Evolutionary conservation across 2,329 filamentous ascomycete genomes (phyloP).

Genomic region (Davidsoniella virescens): DNA sequence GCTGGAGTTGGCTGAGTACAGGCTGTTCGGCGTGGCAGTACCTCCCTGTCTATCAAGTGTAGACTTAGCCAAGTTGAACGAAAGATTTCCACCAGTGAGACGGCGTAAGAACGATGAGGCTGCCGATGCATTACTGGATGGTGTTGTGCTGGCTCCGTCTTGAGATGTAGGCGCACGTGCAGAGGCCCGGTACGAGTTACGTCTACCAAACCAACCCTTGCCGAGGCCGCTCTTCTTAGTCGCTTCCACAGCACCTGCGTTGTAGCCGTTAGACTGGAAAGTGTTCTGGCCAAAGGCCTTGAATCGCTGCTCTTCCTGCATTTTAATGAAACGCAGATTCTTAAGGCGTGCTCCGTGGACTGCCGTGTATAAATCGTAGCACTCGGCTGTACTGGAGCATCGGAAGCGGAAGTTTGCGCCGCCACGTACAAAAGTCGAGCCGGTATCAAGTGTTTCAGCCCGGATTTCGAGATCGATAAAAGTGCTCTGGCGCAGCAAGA

Average conservation of each 20-base stretch:
- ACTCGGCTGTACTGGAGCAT: conserved; percentile 59
- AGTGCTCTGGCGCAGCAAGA: conserved; percentile 78
- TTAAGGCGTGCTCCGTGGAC: conserved; percentile 83
- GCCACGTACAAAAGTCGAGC: conserved; percentile 47
- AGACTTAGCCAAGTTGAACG: conserved; percentile 70
- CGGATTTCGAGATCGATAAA: conserved; percentile 87
- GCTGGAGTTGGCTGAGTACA: conserved; percentile 44
- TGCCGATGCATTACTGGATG: conserved; percentile 45
- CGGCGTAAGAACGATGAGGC: conserved; percentile 63
- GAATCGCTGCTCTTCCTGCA: conserved; percentile 51
- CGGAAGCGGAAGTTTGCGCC: conserved; percentile 78
- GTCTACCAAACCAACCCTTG: conserved; percentile 44
- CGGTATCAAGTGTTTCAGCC: conserved; percentile 61
- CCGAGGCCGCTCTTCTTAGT: conserved; percentile 28
- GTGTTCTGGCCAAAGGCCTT: conserved; percentile 47
- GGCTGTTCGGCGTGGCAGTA: conserved; percentile 31
- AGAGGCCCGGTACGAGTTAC: conserved; percentile 49
- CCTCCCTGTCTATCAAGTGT: conserved; percentile 46
- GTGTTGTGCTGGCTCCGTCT: conserved; percentile 53
- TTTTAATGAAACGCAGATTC: conserved; percentile 69
- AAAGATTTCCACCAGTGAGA: conserved; percentile 52
- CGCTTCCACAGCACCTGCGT: conserved; percentile 23
- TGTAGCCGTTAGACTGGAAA: conserved; percentile 18
- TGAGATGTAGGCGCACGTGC: conserved; percentile 50
- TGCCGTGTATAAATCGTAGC: conserved; percentile 64